Evolutionary conservation across 306 rosid genomes (phyloP), one percentile per base, ranked within the genome.

Genomic region (Biancaea sappan): DNA sequence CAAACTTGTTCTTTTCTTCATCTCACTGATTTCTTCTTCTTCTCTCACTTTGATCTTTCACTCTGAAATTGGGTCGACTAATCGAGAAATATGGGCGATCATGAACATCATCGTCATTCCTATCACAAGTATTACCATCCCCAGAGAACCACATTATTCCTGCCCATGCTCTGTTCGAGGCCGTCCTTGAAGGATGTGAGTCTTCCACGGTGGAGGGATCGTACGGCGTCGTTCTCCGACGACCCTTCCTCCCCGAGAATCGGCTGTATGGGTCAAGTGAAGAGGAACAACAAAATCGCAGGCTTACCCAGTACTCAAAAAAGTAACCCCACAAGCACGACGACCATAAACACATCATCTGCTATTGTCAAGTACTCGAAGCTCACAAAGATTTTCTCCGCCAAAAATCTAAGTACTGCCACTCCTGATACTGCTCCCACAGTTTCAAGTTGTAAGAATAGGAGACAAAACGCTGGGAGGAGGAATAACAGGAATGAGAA

Each of bases 211-310:
- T 18, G 80, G 35, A 70, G 61, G 51, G 60, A 75, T 60, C 79
- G 53, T 4, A 9, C 52, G 26, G 51, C 48, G 21, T 79, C 84
- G 47, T 69, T 82, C 69, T 80, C 87, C 79, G 65, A 66, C 19
- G 91, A 84, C 38, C 89, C 96, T 66, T 16, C 76, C 50, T 93
- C 98, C 47, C 98, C 98, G 2, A 88, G 80, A 86, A 89, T 89
- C 63, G 77, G 92, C 21, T 93, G 97, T 87, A 86, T 76, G 79
- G 98, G 98, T 65, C 97, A 93, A 69, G 96, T 89, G 11, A 93
- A 89, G 82, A 84, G 91, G 70, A 81, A 80, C 81, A 90, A 89
- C 87, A 88, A 70, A 80, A 84, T 88, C 8, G 64, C 68, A 22
- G 91, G 87, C 48, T 66, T 83, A 25, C 88, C 91, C 21, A 16